These are phyloP conservation scores for Erythrophleum fordii DNA, from an alignment of 306 rosid species.

Conservation along the genomic window DNA sequence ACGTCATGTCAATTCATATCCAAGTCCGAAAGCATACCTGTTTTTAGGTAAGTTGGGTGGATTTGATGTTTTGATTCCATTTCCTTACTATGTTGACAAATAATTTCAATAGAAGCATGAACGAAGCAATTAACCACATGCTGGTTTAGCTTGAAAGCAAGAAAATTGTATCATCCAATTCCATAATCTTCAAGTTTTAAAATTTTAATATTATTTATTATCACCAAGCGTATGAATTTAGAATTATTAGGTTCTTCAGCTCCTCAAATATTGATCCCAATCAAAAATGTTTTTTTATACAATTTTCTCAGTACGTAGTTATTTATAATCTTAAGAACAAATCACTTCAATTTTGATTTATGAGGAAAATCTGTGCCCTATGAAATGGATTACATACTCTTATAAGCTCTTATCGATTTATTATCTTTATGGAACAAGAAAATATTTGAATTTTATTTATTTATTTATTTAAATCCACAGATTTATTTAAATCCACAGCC, in stretches of 20 bases:
- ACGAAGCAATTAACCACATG: not conserved
- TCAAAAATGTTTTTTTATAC: too few species aligned
- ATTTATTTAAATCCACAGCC: not conserved
- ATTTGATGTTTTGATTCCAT: conserved; percentile 12
- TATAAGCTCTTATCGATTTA: not conserved
- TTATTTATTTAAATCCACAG: not conserved
- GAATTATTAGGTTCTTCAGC: not conserved
- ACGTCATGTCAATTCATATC: conserved; percentile 6
- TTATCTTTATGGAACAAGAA: not conserved
- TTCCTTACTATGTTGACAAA: not conserved
- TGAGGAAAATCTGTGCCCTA: not conserved
- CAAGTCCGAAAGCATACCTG: not conserved
- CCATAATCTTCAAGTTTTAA: not conserved
- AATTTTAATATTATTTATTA: not conserved
- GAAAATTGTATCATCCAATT: conserved; percentile 1
- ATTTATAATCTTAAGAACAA: not conserved
- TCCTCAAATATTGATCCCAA: not conserved
- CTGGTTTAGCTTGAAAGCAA: conserved; percentile 11
- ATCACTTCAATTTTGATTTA: not conserved
- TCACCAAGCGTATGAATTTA: not conserved
- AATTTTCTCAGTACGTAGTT: not conserved
- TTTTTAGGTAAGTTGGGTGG: not conserved
- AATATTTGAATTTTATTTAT: not conserved
- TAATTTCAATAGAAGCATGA: not conserved
- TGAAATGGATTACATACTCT: not conserved